Evolutionary conservation across 2,329 filamentous ascomycete species (phyloP).

Genomic region (Aspergillus hortae): DNA sequence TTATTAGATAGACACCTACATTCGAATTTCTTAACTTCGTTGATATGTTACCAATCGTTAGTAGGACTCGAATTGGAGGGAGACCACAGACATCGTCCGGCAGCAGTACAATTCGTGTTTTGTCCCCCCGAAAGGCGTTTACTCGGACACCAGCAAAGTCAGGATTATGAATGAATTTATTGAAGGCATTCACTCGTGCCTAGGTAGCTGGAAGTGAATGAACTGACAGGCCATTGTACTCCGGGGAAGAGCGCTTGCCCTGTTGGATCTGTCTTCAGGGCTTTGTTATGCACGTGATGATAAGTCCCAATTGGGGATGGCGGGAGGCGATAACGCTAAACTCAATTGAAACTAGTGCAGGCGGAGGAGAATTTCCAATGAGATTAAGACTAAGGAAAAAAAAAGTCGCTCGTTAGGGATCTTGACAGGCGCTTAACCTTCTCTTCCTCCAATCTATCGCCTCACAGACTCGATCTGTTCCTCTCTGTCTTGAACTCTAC

Average conservation of each 20-base stretch:
- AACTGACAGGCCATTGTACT: too few relatives aligned
- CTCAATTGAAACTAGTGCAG: not conserved
- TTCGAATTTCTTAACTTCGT: too few relatives aligned
- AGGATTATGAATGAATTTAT: too few relatives aligned
- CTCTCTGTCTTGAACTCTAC: not conserved
- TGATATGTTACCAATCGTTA: too few relatives aligned
- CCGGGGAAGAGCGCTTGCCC: constrained; percentile 14
- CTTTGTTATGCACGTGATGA: constrained; percentile 22
- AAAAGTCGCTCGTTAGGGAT: constrained; percentile 17
- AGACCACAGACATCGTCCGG: too few relatives aligned
- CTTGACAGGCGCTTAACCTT: constrained; percentile 12
- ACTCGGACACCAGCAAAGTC: too few relatives aligned
- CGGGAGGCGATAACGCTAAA: not conserved
- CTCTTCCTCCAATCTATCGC: constrained; percentile 4
- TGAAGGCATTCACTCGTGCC: too few relatives aligned
- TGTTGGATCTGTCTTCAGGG: constrained; percentile 16
- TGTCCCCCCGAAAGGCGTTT: too few relatives aligned
- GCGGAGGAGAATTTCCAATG: constrained; percentile 26
- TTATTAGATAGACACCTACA: too few relatives aligned
- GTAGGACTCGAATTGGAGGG: too few relatives aligned
- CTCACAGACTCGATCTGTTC: constrained; percentile 3
- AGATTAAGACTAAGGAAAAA: constrained; percentile 30
- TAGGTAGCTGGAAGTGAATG: too few relatives aligned
- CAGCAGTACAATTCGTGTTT: too few relatives aligned
- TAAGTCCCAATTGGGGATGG: constrained; percentile 15